Evolutionary conservation across 2,329 filamentous ascomycete species (phyloP), one percentile per base, ranked within the genome.

Genomic region (Mycosphaerelloides madeirae): DNA sequence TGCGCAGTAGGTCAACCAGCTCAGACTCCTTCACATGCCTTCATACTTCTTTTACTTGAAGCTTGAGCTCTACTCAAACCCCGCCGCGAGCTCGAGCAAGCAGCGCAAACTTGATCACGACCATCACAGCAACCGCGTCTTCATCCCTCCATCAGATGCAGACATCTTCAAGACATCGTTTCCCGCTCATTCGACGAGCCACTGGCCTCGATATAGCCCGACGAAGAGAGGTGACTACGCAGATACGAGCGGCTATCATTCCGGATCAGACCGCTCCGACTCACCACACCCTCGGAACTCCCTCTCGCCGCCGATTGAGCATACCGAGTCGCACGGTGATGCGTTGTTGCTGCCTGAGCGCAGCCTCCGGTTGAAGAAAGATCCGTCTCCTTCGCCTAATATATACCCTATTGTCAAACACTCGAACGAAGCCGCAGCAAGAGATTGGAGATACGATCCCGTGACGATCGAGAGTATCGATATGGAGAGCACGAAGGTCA

Each of bases 381-480:
- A 62, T 58, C 53, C 59, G 58, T 36, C 67, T 18, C 45, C 49
- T 22, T 56, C 55, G 12, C 55, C 57, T 57, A 56, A 68, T 57
- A 32, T 63, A 55, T 44, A 55, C 3, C 29, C 63, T 48, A 25
- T 59, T 48, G 48, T 50, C 29, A 61, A 55, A 64, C 53, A 74
- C 64, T 41, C 71, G 62, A 55, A 74, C 73, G 32, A 68, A 47
- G 73, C 68, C 33, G 79, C 79, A 2, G 67, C 68, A 3, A 70
- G 67, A 43, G 91, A 97, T 65, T 91, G 87, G 83, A 77, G 93
- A 41, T 88, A 94, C 64, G 86, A 84, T 34, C 74, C 73, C n/a
- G 77, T 97, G 41, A 79, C 77, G 42, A 80, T 96, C 32, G 82
- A 91, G 65, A 87, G 86, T 59, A 81, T 95, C 65, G 85, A 95